These are phyloP conservation scores for Trichoderma koningiopsis DNA, from an alignment of 2,329 filamentous ascomycete genomes.

Conservation along the genomic window DNA sequence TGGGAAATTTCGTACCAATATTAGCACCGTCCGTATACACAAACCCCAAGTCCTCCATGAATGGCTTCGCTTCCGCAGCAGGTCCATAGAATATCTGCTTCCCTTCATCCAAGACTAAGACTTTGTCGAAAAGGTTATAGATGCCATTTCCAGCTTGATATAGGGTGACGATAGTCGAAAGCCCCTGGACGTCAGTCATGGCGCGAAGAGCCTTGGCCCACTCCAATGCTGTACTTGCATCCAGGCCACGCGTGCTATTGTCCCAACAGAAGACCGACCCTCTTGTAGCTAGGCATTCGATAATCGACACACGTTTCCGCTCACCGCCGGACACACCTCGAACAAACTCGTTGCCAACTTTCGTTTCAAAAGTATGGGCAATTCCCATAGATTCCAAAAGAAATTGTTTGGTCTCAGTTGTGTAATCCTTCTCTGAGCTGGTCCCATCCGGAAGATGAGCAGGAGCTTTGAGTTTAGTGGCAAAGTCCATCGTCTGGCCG, in stretches of 20 bases:
- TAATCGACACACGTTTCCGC: constrained; percentile 69
- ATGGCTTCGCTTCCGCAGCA: constrained; percentile 58
- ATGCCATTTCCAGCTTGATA: constrained; percentile 73
- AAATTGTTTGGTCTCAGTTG: constrained; percentile 51
- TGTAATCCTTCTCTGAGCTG: constrained; percentile 47
- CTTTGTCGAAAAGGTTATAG: constrained; percentile 70
- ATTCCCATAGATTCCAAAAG: constrained; percentile 60
- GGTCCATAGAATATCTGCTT: constrained; percentile 68
- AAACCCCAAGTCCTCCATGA: constrained; percentile 67
- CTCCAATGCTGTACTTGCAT: constrained; percentile 60
- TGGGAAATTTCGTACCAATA: constrained; percentile 35
- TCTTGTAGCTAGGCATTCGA: constrained; percentile 61
- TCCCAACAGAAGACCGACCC: constrained; percentile 68
- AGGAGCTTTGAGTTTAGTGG: constrained; percentile 61
- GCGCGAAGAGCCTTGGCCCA: constrained; percentile 63
- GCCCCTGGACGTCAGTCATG: constrained; percentile 63
- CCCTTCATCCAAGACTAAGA: constrained; percentile 67
- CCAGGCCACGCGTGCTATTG: constrained; percentile 66
- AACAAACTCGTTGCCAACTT: constrained; percentile 67
- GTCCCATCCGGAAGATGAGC: constrained; percentile 49
- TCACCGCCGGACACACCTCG: constrained; percentile 70
- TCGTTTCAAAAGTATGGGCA: constrained; percentile 62
- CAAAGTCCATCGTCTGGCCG: constrained; percentile 70
- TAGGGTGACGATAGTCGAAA: constrained; percentile 63
- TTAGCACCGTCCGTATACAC: constrained; percentile 63